phyloP scores from a whole-genome alignment of 2,329 filamentous ascomycete species.

The Volutella citrinella region DNA sequence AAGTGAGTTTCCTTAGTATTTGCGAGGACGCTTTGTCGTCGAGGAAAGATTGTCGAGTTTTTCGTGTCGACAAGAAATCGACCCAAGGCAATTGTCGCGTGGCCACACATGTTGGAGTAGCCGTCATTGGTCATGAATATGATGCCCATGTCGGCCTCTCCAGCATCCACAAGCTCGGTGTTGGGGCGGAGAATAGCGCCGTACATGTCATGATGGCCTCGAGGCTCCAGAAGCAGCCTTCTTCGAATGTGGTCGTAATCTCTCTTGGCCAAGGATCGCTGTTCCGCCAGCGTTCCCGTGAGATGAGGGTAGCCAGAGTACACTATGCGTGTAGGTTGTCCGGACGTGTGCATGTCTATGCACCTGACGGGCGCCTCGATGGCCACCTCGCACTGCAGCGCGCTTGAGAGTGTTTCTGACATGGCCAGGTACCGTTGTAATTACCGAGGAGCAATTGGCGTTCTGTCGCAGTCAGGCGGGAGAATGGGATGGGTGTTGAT shows the following conservation, averaged over 20 bases:
- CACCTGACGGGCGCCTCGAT: not conserved
- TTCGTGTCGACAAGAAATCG: not conserved
- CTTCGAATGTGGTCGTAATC: not conserved
- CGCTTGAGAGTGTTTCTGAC: too few species aligned
- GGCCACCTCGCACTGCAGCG: too few species aligned
- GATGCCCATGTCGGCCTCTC: not conserved
- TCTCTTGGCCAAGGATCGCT: not conserved
- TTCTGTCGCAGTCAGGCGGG: too few species aligned
- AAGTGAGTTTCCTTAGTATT: too few species aligned
- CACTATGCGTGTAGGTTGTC: not conserved
- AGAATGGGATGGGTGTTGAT: too few species aligned
- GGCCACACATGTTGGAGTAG: not conserved
- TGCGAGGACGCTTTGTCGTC: too few species aligned
- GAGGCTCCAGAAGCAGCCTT: not conserved
- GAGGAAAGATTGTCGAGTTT: not conserved
- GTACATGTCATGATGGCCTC: not conserved
- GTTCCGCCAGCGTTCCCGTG: not conserved
- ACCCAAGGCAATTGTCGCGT: not conserved
- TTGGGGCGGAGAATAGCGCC: not conserved
- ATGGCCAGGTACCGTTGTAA: too few species aligned
- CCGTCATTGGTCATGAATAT: not conserved
- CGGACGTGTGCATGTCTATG: not conserved
- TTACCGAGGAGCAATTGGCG: too few species aligned
- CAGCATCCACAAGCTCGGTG: not conserved
- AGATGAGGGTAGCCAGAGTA: not conserved